Conservation (phyloP, 129 eudicot species). For the Apium graveolens region DNA sequence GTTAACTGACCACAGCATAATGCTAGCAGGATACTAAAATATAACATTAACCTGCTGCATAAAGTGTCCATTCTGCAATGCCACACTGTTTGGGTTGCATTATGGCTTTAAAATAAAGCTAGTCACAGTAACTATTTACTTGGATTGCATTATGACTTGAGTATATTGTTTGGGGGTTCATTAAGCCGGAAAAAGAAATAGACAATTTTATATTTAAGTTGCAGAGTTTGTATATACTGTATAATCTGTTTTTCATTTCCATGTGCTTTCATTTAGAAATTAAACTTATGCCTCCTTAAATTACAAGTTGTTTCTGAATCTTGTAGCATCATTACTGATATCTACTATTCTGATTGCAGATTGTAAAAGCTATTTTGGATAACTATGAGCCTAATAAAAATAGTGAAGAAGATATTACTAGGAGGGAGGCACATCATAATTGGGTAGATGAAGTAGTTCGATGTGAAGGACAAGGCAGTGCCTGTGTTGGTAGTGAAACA, state of each 20-base stretch:
- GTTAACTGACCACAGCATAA: not conserved
- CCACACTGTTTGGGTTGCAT: not conserved
- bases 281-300: not conserved
- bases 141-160: not conserved
- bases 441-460: conserved; percentile 97
- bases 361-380: conserved; percentile 60
- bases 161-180: not conserved
- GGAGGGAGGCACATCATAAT: conserved; percentile 73
- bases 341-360: conserved; percentile 28
- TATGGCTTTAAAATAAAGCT: not conserved
- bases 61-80: not conserved
- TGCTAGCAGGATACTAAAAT: not conserved
- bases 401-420: conserved; percentile 44
- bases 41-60: not conserved
- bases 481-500: conserved; percentile 35
- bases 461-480: conserved; percentile 56
- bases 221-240: not conserved
- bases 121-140: not conserved
- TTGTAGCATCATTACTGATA: not conserved
- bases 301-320: not conserved
- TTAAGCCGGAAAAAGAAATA: not conserved
- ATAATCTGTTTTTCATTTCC: not conserved
- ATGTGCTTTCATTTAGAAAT: not conserved
- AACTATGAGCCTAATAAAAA: conserved; percentile 45
- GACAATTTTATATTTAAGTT: not conserved